A percentile compares a stretch with the other conserved stretches of the same genome.
These are phyloP conservation scores for Ambrosiella xylebori DNA, from an alignment of 2,329 filamentous ascomycete species.

Conservation along the genomic window DNA sequence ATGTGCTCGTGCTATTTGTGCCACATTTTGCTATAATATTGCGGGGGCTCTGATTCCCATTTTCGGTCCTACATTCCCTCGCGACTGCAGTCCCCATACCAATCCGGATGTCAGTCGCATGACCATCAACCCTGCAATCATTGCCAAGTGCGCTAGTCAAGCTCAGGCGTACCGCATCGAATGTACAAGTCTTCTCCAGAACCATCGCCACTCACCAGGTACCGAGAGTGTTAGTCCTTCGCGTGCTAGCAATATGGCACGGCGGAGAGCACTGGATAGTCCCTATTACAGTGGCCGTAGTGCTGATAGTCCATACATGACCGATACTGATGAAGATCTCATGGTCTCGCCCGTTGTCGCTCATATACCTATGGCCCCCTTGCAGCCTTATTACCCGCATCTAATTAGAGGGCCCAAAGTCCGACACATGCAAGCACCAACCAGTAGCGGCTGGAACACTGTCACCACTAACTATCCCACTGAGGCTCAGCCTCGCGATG, in stretches of 20 bases:
- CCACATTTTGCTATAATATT: slow-evolving; percentile 77
- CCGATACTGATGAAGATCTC: slow-evolving; percentile 26
- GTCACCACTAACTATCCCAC: background rate
- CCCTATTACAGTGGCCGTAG: background rate
- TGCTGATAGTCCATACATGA: slow-evolving; percentile 22
- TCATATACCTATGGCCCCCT: background rate
- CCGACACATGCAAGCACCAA: background rate
- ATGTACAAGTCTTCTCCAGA: too few species aligned
- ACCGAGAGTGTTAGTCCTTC: slow-evolving; percentile 4
- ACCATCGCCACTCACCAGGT: slow-evolving; percentile 2
- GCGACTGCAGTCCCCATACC: slow-evolving; percentile 48
- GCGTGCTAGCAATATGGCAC: background rate
- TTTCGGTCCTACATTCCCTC: slow-evolving; percentile 70
- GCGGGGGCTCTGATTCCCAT: slow-evolving; percentile 74
- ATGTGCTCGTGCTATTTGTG: slow-evolving; percentile 71
- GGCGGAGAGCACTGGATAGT: slow-evolving; percentile 1
- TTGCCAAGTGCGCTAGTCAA: slow-evolving; percentile 34
- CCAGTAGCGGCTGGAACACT: slow-evolving; percentile 7
- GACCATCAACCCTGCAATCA: slow-evolving; percentile 42
- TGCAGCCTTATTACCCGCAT: background rate
- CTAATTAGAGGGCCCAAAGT: background rate
- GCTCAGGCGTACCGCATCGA: slow-evolving; percentile 25
- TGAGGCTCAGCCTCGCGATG: background rate
- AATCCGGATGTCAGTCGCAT: slow-evolving; percentile 48
- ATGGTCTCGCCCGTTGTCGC: slow-evolving; percentile 6